Evolutionary conservation across 345 rosid species (phyloP).

Genomic region (Sonneratia caseolaris): DNA sequence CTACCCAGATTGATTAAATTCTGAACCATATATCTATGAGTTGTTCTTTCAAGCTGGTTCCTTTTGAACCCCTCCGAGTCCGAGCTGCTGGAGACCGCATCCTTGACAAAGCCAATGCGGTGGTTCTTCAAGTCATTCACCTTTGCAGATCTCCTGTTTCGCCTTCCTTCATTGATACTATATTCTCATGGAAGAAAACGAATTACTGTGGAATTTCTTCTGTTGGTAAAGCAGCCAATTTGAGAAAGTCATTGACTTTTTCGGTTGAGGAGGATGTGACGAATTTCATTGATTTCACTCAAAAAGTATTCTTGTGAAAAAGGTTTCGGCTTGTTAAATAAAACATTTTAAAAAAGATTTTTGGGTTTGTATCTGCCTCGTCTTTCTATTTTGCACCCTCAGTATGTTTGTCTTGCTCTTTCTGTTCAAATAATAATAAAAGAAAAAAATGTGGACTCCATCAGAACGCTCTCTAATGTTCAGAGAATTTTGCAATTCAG

Average conservation of each 20-base stretch:
- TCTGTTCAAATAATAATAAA: too few relatives aligned
- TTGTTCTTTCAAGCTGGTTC: neutral
- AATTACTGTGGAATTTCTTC: neutral
- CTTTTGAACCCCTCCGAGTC: neutral
- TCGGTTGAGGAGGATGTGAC: neutral
- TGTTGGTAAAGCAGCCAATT: neutral
- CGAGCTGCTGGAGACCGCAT: neutral
- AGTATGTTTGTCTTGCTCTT: too few relatives aligned
- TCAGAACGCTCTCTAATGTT: too few relatives aligned
- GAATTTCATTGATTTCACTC: too few relatives aligned
- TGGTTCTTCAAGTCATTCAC: neutral
- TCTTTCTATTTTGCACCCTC: too few relatives aligned
- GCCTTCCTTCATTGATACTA: neutral
- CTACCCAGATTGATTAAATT: neutral
- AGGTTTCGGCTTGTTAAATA: too few relatives aligned
- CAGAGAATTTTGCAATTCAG: too few relatives aligned
- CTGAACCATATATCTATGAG: neutral
- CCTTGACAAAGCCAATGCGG: neutral
- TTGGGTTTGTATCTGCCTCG: too few relatives aligned
- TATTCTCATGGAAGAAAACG: neutral
- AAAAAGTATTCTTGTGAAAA: neutral
- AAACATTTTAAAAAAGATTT: too few relatives aligned
- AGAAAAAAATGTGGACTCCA: too few relatives aligned
- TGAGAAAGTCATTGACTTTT: neutral
- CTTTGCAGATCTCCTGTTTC: neutral